These are phyloP conservation scores for Penstemon davidsonii DNA, from an alignment of 257 asterid species.

Conservation along the genomic window DNA sequence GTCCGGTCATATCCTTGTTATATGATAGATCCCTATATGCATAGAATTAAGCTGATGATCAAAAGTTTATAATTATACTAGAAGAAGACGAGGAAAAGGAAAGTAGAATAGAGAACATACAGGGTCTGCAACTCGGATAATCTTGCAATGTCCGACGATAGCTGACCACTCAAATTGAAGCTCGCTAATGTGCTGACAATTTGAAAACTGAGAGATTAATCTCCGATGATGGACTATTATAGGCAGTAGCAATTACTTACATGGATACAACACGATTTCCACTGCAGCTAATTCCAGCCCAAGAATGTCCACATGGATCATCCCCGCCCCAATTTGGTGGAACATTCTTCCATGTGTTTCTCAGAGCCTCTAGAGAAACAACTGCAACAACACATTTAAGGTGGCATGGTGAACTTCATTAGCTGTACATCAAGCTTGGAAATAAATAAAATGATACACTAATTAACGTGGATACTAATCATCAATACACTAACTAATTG, in stretches of 20 bases:
- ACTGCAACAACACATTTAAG: constrained; percentile 36
- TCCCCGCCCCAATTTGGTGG: constrained; percentile 69
- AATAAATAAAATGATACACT: not conserved
- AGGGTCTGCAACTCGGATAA: constrained; percentile 66
- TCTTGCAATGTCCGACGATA: constrained; percentile 62
- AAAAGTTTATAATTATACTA: not conserved
- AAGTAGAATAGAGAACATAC: constrained; percentile 44
- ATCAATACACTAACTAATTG: too few relatives aligned
- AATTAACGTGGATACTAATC: too few relatives aligned
- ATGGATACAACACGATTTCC: constrained; percentile 47
- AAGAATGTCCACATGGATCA: constrained; percentile 66
- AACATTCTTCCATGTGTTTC: constrained; percentile 45
- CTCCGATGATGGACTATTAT: not conserved
- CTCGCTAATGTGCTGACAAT: constrained; percentile 66
- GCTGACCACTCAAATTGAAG: constrained; percentile 53
- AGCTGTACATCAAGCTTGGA: not conserved
- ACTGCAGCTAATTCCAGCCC: constrained; percentile 71
- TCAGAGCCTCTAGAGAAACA: constrained; percentile 47
- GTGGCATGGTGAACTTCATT: too few relatives aligned
- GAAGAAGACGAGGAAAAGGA: not conserved
- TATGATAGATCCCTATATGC: constrained; percentile 76
- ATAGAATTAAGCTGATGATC: not conserved
- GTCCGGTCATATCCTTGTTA: constrained; percentile 63
- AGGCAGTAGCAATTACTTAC: constrained; percentile 33
- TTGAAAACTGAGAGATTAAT: not conserved